phyloP scores from a whole-genome alignment of 1,284 basidiomycete genomes.

The Somion occarium region DNA sequence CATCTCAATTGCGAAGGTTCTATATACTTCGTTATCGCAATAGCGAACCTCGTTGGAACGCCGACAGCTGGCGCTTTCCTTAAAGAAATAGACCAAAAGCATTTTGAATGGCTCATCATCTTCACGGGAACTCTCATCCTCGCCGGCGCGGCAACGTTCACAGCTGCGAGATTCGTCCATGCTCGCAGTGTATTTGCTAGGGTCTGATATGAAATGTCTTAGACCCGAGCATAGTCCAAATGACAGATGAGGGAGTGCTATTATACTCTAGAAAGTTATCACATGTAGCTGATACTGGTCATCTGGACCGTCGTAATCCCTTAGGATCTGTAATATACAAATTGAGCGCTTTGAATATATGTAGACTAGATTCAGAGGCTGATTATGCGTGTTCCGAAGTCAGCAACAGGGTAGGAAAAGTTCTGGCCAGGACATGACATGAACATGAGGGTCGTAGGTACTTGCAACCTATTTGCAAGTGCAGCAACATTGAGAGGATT shows the following conservation, averaged over 20 bases:
- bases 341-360: too few relatives aligned
- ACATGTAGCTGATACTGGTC: too few relatives aligned
- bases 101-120: slow-evolving; percentile 28
- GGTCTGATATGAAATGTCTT: too few relatives aligned
- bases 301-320: too few relatives aligned
- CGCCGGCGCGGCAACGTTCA: slow-evolving; percentile 7
- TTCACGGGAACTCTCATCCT: slow-evolving; percentile 24
- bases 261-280: too few relatives aligned
- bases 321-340: too few relatives aligned
- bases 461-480: slow-evolving; percentile 37
- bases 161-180: slow-evolving; percentile 9
- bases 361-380: slow-evolving; percentile 33
- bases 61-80: slow-evolving; percentile 31
- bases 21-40: slow-evolving; percentile 23
- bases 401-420: slow-evolving; percentile 37
- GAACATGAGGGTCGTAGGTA: slow-evolving; percentile 48
- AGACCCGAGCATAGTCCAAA: too few relatives aligned
- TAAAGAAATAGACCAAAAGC: slow-evolving; percentile 16
- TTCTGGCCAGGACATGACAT: slow-evolving; percentile 44
- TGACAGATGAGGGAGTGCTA: too few relatives aligned
- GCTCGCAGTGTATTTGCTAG: too few relatives aligned
- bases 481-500: slow-evolving; percentile 39
- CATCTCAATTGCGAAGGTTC: slow-evolving; percentile 16
- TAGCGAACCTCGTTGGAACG: slow-evolving; percentile 26
- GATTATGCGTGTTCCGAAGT: slow-evolving; percentile 48